Evolutionary conservation across 352 stramenopile species (phyloP).

Genomic region (Plasmopara viticola): DNA sequence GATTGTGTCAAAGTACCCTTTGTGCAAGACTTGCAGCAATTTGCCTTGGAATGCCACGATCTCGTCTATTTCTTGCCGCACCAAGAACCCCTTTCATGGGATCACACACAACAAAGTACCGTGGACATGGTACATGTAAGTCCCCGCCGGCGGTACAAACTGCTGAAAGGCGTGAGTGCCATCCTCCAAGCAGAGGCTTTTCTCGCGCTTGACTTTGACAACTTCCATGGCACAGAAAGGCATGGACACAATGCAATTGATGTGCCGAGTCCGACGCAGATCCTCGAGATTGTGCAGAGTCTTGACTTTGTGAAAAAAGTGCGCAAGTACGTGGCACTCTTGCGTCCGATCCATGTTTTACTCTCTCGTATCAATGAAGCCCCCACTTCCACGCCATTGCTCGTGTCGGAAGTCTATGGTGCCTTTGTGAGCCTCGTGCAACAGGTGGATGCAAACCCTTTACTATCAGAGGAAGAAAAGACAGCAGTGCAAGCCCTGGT

Average conservation of each 20-base stretch:
- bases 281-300: slow-evolving; percentile 19
- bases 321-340: slow-evolving; percentile 27
- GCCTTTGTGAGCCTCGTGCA: slow-evolving; percentile 19
- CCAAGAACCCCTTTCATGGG: neutral
- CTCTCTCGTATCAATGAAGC: slow-evolving; percentile 12
- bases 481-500: slow-evolving; percentile 15
- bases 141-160: slow-evolving; percentile 16
- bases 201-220: neutral
- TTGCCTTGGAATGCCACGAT: slow-evolving; percentile 32
- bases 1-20: slow-evolving; percentile 6
- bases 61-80: slow-evolving; percentile 21
- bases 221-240: neutral
- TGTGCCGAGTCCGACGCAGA: slow-evolving; percentile 16
- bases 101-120: too few relatives aligned
- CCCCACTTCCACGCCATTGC: slow-evolving; percentile 5
- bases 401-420: slow-evolving; percentile 35
- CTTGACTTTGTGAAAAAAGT: slow-evolving; percentile 24
- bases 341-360: slow-evolving; percentile 23
- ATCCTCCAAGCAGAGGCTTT: slow-evolving; percentile 31
- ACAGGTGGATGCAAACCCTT: slow-evolving; percentile 15
- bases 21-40: slow-evolving; percentile 27
- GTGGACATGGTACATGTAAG: slow-evolving; percentile 16
- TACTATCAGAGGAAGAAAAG: slow-evolving; percentile 27
- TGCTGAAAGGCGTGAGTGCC: slow-evolving; percentile 19
- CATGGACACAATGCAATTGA: too few relatives aligned